A percentile compares a stretch with the other conserved stretches of the same genome.
Evolutionary conservation across 805 yeast genomes (phyloP).

Genomic region (Schizosaccharomyces pombe): ASM294v3 CU329670.1:4592501-4593000

Average conservation of each 20-base stretch:
- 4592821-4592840: constrained; percentile 35
- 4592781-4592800: constrained; percentile 30
- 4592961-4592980: constrained; percentile 59
- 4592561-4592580: constrained; percentile 84
- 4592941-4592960: constrained; percentile 25
- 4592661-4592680: constrained; percentile 53
- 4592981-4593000: constrained; percentile 38
- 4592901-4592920: constrained; percentile 30
- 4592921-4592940: constrained; percentile 33
- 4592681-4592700: constrained; percentile 67
- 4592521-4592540: constrained; percentile 39
- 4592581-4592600: constrained; percentile 25
- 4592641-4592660: constrained; percentile 43
- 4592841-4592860: constrained; percentile 53
- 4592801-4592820: constrained; percentile 41
- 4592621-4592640: constrained; percentile 36
- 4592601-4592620: constrained; percentile 38
- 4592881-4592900: constrained; percentile 34
- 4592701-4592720: constrained; percentile 76
- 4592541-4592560: constrained; percentile 71
- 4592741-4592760: constrained; percentile 24
- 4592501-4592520: constrained; percentile 46
- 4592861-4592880: constrained; percentile 45
- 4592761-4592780: constrained; percentile 19
- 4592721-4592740: constrained; percentile 22